These are phyloP conservation scores for Neofusicoccum kwambonambiense DNA, from an alignment of 2,329 filamentous ascomycete species.

Conservation along the genomic window DNA sequence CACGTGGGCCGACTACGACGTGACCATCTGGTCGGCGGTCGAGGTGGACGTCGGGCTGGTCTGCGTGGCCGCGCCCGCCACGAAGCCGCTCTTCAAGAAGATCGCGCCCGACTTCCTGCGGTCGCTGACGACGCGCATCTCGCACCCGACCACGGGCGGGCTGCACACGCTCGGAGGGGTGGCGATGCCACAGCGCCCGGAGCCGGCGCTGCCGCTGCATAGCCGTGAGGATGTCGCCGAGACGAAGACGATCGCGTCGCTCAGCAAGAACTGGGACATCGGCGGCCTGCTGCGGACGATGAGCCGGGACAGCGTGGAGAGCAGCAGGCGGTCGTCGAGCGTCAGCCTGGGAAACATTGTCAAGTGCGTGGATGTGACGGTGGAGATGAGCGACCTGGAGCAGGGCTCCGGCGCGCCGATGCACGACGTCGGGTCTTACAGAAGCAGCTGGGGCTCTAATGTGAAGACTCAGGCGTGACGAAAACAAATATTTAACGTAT, in stretches of 20 bases:
- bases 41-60: slow-evolving; percentile 38
- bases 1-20: slow-evolving; percentile 26
- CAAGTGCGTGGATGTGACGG: neutral
- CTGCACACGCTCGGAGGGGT: neutral
- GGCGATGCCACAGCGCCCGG: neutral
- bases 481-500: too few species aligned
- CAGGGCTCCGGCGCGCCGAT: neutral
- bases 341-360: neutral
- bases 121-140: neutral
- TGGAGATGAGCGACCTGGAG: neutral
- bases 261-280: neutral
- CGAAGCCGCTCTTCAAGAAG: slow-evolving; percentile 7
- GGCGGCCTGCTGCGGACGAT: neutral
- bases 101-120: neutral
- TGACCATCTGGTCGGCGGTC: slow-evolving; percentile 34
- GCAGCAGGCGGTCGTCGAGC: neutral
- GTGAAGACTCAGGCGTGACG: too few species aligned
- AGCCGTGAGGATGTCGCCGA: neutral
- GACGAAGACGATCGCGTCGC: neutral
- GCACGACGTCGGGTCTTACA: neutral
- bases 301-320: neutral
- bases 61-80: slow-evolving; percentile 36
- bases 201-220: neutral
- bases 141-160: too few species aligned
- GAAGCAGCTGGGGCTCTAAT: neutral